phyloP scores from a whole-genome alignment of 805 yeast genomes.

The Yamadazyma ubonensis region DNA sequence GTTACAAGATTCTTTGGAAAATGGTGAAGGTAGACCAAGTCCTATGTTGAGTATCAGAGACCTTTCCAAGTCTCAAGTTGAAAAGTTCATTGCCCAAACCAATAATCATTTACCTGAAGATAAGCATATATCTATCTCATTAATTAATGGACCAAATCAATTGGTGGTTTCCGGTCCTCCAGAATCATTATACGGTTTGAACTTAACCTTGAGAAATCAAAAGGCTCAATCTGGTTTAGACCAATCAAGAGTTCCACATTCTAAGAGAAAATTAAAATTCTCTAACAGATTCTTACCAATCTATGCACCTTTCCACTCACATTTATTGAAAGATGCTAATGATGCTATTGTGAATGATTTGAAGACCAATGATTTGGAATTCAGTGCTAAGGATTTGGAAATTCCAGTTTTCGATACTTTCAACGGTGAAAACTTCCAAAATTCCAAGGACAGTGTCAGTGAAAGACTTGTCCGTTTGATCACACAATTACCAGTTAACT shows the following conservation, averaged over 20 bases:
- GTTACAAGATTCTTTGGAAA: slow-evolving; percentile 86
- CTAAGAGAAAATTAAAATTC: slow-evolving; percentile 91
- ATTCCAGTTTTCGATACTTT: slow-evolving; percentile 92
- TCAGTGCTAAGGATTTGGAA: slow-evolving; percentile 52
- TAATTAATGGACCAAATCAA: slow-evolving; percentile 93
- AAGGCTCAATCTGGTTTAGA: slow-evolving; percentile 94
- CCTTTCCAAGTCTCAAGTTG: slow-evolving; percentile 75
- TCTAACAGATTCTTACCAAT: slow-evolving; percentile 93
- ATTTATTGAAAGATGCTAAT: slow-evolving; percentile 72
- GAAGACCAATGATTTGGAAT: slow-evolving; percentile 52
- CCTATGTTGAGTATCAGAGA: slow-evolving; percentile 97
- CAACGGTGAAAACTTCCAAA: slow-evolving; percentile 76
- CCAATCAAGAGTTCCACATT: slow-evolving; percentile 90
- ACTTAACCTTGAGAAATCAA: slow-evolving; percentile 85
- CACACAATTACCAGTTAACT: slow-evolving; percentile 84
- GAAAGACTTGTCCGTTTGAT: slow-evolving; percentile 78
- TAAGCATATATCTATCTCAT: slow-evolving; percentile 85
- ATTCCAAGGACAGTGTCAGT: slow-evolving; percentile 46
- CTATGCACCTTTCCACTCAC: slow-evolving; percentile 96
- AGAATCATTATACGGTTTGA: slow-evolving; percentile 93
- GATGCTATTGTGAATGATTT: slow-evolving; percentile 66
- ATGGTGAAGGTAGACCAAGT: slow-evolving; percentile 94
- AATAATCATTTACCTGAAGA: slow-evolving; percentile 91
- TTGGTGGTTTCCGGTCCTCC: slow-evolving; percentile 98
- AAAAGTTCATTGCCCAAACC: slow-evolving; percentile 76